Evolutionary conservation across 1,284 basidiomycete species (phyloP).

Genomic region (Cryptococcus jaspeensis): DNA sequence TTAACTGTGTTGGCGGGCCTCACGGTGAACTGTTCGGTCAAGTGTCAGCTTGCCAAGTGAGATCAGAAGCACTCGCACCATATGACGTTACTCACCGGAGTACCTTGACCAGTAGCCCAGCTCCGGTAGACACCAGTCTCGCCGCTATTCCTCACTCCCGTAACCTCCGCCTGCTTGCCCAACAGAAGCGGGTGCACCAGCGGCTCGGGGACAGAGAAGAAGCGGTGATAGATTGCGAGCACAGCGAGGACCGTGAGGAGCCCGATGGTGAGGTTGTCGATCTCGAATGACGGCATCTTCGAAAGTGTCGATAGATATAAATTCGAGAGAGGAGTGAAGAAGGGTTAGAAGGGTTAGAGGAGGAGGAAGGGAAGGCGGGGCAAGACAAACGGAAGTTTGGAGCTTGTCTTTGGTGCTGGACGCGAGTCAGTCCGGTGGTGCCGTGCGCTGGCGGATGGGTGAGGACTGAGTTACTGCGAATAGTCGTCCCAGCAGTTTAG

Average conservation of each 20-base stretch:
- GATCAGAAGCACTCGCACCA: too few species aligned
- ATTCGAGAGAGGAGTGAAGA: background rate
- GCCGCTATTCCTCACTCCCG: slow-evolving; percentile 37
- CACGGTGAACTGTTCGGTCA: slow-evolving; percentile 35
- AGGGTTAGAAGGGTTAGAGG: too few species aligned
- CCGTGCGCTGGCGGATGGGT: too few species aligned
- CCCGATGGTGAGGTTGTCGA: slow-evolving; percentile 46
- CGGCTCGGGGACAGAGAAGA: slow-evolving; percentile 37
- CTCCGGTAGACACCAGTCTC: slow-evolving; percentile 47
- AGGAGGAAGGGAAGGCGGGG: background rate
- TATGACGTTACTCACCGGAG: slow-evolving; percentile 37
- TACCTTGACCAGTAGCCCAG: slow-evolving; percentile 50
- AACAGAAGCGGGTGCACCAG: slow-evolving; percentile 51
- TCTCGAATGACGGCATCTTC: slow-evolving; percentile 22
- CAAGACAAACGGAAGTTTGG: background rate
- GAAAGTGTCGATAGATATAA: background rate
- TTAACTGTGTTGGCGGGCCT: slow-evolving; percentile 45
- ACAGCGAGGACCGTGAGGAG: slow-evolving; percentile 35
- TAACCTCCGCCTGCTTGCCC: slow-evolving; percentile 47
- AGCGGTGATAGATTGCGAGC: slow-evolving; percentile 41
- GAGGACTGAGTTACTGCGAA: too few species aligned
- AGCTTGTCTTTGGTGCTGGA: background rate
- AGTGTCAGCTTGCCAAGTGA: background rate
- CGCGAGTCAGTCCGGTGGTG: too few species aligned
- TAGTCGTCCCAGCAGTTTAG: too few species aligned